Percentiles rank a stretch among this genome's conserved stretches.
phyloP scores from a whole-genome alignment of 768 basidiomycete species.

The Sarcomyxa edulis region DNA sequence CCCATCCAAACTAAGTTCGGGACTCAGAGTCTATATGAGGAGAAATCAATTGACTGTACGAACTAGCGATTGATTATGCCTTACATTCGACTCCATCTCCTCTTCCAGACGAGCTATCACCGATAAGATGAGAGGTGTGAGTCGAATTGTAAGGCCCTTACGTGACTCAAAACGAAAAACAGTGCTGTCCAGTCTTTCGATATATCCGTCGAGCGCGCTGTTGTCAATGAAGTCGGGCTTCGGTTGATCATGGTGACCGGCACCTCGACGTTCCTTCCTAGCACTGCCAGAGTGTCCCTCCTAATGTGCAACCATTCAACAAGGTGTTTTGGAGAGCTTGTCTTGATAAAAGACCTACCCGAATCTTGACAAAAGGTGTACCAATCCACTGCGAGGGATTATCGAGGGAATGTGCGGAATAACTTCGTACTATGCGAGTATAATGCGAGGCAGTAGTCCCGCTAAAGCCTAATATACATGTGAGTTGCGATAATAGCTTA shows the following conservation, averaged over 20 bases:
- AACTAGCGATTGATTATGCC: conserved; percentile 8
- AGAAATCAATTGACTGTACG: background rate
- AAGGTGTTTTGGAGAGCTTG: background rate
- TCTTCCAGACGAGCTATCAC: conserved; percentile 38
- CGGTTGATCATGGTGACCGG: too few relatives aligned
- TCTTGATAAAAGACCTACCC: conserved; percentile 32
- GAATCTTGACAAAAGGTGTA: conserved; percentile 38
- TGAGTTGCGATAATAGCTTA: background rate
- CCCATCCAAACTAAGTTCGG: conserved; percentile 33
- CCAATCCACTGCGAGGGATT: conserved; percentile 39
- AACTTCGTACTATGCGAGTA: conserved; percentile 46
- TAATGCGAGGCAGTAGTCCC: conserved; percentile 22
- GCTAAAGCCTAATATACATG: background rate
- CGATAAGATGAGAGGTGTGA: conserved; percentile 54
- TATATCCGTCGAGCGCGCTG: too few relatives aligned
- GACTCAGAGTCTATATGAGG: conserved; percentile 21
- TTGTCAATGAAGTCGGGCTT: too few relatives aligned
- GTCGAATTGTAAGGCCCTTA: conserved; percentile 30
- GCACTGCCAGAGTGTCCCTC: too few relatives aligned
- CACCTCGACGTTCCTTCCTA: too few relatives aligned
- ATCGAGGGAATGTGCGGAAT: conserved; percentile 27
- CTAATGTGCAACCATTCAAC: too few relatives aligned
- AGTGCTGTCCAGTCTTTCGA: too few relatives aligned
- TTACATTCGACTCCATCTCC: conserved; percentile 42
- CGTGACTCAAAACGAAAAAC: conserved; percentile 36